Percentiles rank a stretch among this genome's conserved stretches.
Evolutionary conservation across 2,329 filamentous ascomycete species (phyloP).

Genomic region (Myotisia sp.): DNA sequence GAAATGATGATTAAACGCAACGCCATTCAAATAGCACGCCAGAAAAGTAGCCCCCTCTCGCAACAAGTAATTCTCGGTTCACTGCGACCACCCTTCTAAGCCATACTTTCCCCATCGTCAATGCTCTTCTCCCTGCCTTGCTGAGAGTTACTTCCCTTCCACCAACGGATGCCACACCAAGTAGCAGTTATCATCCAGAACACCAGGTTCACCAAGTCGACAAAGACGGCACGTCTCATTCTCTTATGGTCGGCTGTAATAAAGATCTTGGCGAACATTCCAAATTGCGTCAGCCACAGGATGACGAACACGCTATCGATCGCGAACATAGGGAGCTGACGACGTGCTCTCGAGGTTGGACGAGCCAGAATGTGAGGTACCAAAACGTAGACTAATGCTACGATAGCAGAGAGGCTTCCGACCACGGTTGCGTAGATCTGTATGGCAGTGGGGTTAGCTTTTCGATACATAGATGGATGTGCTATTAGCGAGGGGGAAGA

Average conservation of each 20-base stretch:
- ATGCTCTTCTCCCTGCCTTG: slow-evolving; percentile 10
- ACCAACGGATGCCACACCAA: slow-evolving; percentile 25
- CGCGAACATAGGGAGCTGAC: slow-evolving; percentile 36
- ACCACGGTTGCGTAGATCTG: slow-evolving; percentile 60
- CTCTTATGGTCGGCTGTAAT: slow-evolving; percentile 42
- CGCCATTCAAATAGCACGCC: no score
- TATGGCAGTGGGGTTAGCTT: slow-evolving; percentile 4
- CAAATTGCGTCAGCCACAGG: slow-evolving; percentile 70
- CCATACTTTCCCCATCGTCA: slow-evolving; percentile 6
- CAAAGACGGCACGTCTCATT: slow-evolving; percentile 81
- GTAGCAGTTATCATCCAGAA: slow-evolving; percentile 56
- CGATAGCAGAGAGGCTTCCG: slow-evolving; percentile 50
- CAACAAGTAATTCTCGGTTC: no score
- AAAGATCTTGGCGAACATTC: slow-evolving; percentile 69
- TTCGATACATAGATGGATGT: no score
- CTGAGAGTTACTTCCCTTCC: slow-evolving; percentile 15
- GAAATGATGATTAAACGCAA: no score
- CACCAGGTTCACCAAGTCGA: slow-evolving; percentile 59
- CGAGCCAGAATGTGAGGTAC: slow-evolving; percentile 38
- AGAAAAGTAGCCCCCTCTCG: no score
- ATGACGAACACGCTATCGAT: slow-evolving; percentile 63
- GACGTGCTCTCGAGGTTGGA: slow-evolving; percentile 19
- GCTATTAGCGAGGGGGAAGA: neutral
- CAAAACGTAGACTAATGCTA: slow-evolving; percentile 50
- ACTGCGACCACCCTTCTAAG: no score